Evolutionary conservation across 495 filamentous ascomycete species (phyloP), one percentile per base, ranked within the genome.

Genomic region (Podospora anserina): DNA sequence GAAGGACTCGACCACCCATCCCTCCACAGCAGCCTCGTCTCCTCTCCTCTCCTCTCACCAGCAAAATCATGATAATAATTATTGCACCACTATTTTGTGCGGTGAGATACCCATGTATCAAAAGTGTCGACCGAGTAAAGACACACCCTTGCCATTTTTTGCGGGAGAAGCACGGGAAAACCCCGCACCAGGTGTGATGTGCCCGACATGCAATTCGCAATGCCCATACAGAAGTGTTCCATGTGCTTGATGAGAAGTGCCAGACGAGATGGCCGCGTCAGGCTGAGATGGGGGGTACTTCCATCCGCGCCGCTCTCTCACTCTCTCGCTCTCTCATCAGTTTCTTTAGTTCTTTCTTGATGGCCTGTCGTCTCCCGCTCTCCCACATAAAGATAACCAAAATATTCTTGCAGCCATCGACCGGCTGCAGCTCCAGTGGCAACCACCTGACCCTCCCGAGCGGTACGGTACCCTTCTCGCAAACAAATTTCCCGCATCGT

Each of bases 181-280:
- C 55, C 55, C 55, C 55, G 55, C 55, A 58, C 55, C n/a, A 19
- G 23, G n/a, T 15, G n/a, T 58, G 55, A 58, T 26, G 55, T 58
- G n/a, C 23, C 55, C 55, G 55, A 58, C 55, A 58, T 58, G 55
- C 55, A 58, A 58, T 58, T 58, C 55, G 55, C 7, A 58, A 58
- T 15, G 23, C 55, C 55, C 55, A 58, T 58, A 58, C 11, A 26
- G 23, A 23, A 57, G 6, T 39, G 34, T 39, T 39, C 34, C 34
- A 39, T 39, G 34, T 4, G 34, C 34, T 39, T 23, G 1, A 23
- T 23, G 23, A 23, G 23, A 23, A 23, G 3, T 39, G 34, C 34
- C 5, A 39, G 34, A 11, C 34, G 34, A 39, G 34, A 39, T 6
- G 34, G 34, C 34, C 23, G 34, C 34, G 34, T 4, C 34, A 39